Evolutionary conservation across 139 green algal genomes (phyloP).

Genomic region (Diplosphaera chodatii): DNA sequence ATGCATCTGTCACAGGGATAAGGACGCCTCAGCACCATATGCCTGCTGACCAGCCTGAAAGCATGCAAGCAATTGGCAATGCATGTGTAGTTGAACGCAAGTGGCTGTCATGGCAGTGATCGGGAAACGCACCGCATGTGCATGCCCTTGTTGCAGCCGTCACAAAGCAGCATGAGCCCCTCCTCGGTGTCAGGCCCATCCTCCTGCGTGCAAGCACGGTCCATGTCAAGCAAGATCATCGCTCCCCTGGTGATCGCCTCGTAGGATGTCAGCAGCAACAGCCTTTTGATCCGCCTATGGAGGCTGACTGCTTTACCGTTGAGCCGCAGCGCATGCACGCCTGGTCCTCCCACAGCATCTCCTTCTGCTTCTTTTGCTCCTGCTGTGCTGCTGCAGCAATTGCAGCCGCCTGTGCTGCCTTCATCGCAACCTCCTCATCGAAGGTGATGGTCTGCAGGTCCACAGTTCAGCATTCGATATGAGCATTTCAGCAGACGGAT

Average conservation of each 20-base stretch:
- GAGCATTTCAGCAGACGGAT: no score
- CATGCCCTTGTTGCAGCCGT: conserved; percentile 14
- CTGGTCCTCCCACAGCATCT: background rate
- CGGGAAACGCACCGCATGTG: conserved; percentile 1
- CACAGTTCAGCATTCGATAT: no score
- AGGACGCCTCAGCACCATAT: no score
- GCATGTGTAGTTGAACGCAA: background rate
- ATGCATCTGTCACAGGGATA: background rate
- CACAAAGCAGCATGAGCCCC: conserved; percentile 15
- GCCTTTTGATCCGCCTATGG: no score
- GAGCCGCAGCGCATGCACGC: background rate
- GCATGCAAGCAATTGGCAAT: background rate
- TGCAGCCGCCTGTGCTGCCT: background rate
- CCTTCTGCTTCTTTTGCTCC: background rate
- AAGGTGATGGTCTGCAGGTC: background rate
- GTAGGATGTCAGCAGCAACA: no score
- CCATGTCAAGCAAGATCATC: no score
- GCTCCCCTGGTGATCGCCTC: no score
- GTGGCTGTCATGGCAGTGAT: no score
- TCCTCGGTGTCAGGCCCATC: conserved; percentile 8
- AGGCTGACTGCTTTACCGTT: no score
- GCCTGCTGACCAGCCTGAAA: no score
- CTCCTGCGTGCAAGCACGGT: background rate
- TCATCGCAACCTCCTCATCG: background rate
- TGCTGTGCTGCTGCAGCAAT: background rate